phyloP scores from a whole-genome alignment of 208 protist genomes.

The Angomonas ambiguus region DNA sequence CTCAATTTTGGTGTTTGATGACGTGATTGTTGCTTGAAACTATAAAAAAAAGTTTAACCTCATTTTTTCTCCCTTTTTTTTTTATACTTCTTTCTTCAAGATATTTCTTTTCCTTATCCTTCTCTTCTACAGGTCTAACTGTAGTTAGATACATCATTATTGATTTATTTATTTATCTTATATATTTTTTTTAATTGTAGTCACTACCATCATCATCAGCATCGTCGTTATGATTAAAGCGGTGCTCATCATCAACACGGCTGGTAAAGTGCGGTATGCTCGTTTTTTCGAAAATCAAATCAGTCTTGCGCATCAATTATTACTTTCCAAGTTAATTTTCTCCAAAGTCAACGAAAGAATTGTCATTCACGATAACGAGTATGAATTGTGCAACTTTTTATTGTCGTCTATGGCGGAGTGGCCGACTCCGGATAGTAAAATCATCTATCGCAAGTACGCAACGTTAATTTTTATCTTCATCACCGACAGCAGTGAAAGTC shows the following conservation, averaged over 20 bases:
- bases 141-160: not conserved
- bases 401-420: conserved; percentile 79
- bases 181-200: not conserved
- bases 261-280: conserved; percentile 94
- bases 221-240: conserved; percentile 96
- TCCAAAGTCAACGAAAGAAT: not conserved
- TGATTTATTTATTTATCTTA: not conserved
- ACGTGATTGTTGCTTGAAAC: too few relatives aligned
- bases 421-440: conserved; percentile 93
- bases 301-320: conserved; percentile 13
- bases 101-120: too few relatives aligned
- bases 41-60: too few relatives aligned
- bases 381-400: conserved; percentile 96
- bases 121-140: not conserved
- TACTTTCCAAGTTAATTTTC: conserved; percentile 28
- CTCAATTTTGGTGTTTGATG: too few relatives aligned
- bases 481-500: conserved; percentile 95
- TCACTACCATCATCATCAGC: not conserved
- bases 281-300: conserved; percentile 95
- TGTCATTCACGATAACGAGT: conserved; percentile 88
- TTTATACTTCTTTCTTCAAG: not conserved
- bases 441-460: conserved; percentile 97
- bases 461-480: conserved; percentile 98
- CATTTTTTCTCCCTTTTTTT: not conserved
- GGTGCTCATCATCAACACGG: conserved; percentile 97